Conservation (phyloP, 805 yeast genomes). For the Metschnikowia arizonensis region DNA sequence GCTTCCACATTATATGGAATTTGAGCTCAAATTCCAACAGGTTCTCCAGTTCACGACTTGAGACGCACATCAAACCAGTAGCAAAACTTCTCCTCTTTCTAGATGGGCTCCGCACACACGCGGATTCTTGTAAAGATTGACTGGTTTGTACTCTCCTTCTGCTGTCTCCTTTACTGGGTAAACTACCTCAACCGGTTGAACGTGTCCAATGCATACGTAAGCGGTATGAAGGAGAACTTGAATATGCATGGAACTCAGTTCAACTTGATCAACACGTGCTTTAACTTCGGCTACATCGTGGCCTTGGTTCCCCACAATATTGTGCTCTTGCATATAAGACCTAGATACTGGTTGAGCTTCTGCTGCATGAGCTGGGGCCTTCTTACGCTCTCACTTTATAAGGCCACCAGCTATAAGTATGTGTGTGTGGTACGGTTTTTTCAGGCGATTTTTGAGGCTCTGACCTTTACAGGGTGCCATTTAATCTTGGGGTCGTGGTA, state of each 20-base stretch:
- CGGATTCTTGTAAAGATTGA: slow-evolving; percentile 33
- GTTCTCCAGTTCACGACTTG: not conserved
- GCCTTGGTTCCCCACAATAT: slow-evolving; percentile 62
- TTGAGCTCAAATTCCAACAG: too few species aligned
- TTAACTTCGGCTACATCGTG: slow-evolving; percentile 57
- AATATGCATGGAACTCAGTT: slow-evolving; percentile 45
- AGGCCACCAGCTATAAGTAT: slow-evolving; percentile 44
- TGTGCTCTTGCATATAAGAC: slow-evolving; percentile 48
- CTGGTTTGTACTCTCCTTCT: slow-evolving; percentile 40
- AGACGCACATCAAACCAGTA: too few species aligned
- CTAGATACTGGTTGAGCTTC: slow-evolving; percentile 53
- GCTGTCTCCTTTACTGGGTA: slow-evolving; percentile 40
- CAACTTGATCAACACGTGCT: slow-evolving; percentile 51
- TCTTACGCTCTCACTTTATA: slow-evolving; percentile 49
- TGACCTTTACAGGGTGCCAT: slow-evolving; percentile 54
- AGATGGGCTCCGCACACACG: not conserved
- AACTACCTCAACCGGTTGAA: slow-evolving; percentile 59
- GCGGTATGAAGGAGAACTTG: slow-evolving; percentile 61
- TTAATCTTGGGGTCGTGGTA: slow-evolving; percentile 52
- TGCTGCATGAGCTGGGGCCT: slow-evolving; percentile 56
- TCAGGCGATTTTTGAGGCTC: slow-evolving; percentile 57
- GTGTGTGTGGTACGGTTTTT: slow-evolving; percentile 57
- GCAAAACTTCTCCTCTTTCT: too few species aligned
- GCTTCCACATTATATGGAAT: too few species aligned
- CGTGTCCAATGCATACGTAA: slow-evolving; percentile 56